Conservation (phyloP, 176 grass and related monocot genomes). For the Musa troglodytarum region DNA sequence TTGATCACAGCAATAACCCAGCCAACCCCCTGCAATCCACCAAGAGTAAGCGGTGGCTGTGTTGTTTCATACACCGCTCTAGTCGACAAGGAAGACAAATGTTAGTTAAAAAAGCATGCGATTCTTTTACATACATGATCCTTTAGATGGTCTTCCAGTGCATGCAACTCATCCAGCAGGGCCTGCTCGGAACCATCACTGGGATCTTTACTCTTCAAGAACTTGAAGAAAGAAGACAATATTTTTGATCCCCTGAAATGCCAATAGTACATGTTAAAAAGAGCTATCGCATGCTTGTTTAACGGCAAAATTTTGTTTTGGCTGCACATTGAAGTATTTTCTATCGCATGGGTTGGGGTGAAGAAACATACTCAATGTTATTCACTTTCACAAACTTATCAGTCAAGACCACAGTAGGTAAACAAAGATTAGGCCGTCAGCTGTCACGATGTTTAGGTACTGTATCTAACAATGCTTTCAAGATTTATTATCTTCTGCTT, state of each 20-base stretch:
- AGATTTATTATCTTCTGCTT: no score
- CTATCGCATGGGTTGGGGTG: not conserved
- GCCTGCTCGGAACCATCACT: conserved; percentile 57
- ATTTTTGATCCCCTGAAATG: conserved; percentile 80
- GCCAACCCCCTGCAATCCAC: no score
- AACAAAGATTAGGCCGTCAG: no score
- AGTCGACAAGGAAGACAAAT: conserved; percentile 5
- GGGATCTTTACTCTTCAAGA: conserved; percentile 83
- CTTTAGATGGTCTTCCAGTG: conserved; percentile 66
- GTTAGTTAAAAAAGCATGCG: not conserved
- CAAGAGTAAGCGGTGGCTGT: no score
- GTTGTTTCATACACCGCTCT: no score
- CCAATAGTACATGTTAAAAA: conserved; percentile 17
- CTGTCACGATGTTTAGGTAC: no score
- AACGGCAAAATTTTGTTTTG: not conserved
- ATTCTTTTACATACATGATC: conserved; percentile 45
- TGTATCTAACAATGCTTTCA: no score
- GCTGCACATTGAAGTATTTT: not conserved
- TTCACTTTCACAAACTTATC: not conserved
- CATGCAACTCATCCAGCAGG: conserved; percentile 53
- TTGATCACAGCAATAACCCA: no score
- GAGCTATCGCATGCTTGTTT: not conserved
- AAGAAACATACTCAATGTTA: no score
- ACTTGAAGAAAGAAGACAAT: conserved; percentile 49
- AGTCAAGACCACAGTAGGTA: not conserved